Evolutionary conservation across 192 early-diverging fungal genomes (phyloP).

Genomic region (Umbelopsis vinacea): DNA sequence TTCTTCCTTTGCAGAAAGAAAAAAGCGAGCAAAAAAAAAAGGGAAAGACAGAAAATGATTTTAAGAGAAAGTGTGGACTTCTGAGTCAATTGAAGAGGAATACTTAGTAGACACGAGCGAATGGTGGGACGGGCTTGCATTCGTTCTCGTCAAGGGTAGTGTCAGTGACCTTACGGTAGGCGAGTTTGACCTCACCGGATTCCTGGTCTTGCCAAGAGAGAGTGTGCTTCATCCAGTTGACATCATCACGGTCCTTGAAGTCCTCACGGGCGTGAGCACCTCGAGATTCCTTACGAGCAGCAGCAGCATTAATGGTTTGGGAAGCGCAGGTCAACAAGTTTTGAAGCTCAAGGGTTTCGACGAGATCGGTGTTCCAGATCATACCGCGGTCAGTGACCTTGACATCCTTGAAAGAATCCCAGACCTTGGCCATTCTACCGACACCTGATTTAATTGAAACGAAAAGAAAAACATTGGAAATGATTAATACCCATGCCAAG

Average conservation of each 20-base stretch:
- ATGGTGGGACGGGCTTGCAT: constrained; percentile 89
- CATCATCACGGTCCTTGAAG: constrained; percentile 84
- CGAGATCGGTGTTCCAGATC: constrained; percentile 98
- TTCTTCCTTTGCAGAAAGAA: no score
- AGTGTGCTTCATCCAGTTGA: constrained; percentile 98
- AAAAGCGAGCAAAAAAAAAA: background rate
- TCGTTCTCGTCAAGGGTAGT: constrained; percentile 92
- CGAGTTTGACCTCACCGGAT: constrained; percentile 73
- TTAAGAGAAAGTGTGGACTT: background rate
- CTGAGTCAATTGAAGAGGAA: no score
- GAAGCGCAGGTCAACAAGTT: constrained; percentile 95
- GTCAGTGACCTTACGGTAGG: constrained; percentile 81
- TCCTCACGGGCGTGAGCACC: constrained; percentile 99
- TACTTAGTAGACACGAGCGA: constrained; percentile 83
- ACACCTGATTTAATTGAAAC: constrained; percentile 47
- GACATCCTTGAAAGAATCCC: constrained; percentile 77
- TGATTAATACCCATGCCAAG: background rate
- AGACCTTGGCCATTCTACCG: constrained; percentile 85
- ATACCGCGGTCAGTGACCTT: constrained; percentile 89
- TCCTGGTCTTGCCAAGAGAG: constrained; percentile 91
- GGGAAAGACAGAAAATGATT: background rate
- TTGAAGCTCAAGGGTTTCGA: constrained; percentile 97
- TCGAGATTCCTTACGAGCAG: constrained; percentile 94
- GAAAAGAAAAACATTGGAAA: background rate
- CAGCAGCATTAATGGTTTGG: constrained; percentile 91